Evolutionary conservation across 352 stramenopile genomes (phyloP), one percentile per base, ranked within the genome.

Genomic region (Globisporangium cystogenes): DNA sequence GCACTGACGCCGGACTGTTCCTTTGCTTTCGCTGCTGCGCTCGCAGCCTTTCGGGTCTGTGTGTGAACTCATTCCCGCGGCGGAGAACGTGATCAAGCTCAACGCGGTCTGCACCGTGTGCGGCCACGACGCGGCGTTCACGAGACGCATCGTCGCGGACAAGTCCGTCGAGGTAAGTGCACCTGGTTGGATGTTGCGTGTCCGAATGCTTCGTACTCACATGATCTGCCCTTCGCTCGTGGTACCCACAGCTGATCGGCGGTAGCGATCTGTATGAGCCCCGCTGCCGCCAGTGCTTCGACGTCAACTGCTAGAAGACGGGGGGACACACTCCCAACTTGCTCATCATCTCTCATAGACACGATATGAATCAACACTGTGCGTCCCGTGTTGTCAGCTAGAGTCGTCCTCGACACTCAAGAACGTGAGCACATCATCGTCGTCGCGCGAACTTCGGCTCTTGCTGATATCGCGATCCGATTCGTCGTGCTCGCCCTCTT

Each of bases 91-190:
- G 35, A 79, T 86, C 58, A 93, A 94, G 55, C 75, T 94, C 31
- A 93, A 86, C 53, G 84, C 84, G 21, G 83, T 94, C 33, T 94
- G 84, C 64, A 82, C 78, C 4, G 67, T 72, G n/a, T 94, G 83
- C 40, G 82, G 82, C 24, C 72, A 71, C 35, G 80, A 94, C 51
- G 80, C 79, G 84, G 76, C 79, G 7, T 94, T 93, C 54, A 92
- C 83, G 31, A 64, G 76, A 37, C 79, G 82, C 16, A 82, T 90
- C 50, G 77, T 87, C 20, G 68, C 67, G 1, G 79, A 88, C 64
- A 76, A 67, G 37, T 82, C 76, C 0, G 67, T 90, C 11, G 80
- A 94, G 78, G 78, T 92, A 44, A 36, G 52, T 48, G 5, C 12
- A 7, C 8, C 33, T 11, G 15, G 18, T 16, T 8, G 20, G 5